Percentiles rank a stretch among this genome's conserved stretches.
phyloP scores from a whole-genome alignment of 2,329 filamentous ascomycete genomes.

The Paraphoma sp. region DNA sequence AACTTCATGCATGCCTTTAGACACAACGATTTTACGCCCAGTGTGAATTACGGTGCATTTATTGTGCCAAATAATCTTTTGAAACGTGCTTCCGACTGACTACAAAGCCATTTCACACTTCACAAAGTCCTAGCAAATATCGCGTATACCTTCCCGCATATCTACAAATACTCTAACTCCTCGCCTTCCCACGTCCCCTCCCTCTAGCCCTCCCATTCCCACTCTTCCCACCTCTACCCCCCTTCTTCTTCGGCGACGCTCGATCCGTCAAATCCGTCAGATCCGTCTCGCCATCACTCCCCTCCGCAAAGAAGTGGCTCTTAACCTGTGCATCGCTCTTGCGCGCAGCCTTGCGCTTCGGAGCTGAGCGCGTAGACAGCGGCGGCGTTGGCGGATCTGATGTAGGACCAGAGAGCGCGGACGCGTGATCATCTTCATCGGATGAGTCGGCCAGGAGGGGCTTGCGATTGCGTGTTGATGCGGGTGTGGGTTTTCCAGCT shows the following conservation, averaged over 20 bases:
- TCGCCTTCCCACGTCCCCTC: slow-evolving; percentile 11
- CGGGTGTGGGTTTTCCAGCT: slow-evolving; percentile 8
- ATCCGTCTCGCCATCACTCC: slow-evolving; percentile 43
- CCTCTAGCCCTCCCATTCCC: slow-evolving; percentile 15
- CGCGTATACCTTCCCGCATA: background rate
- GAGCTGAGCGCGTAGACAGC: slow-evolving; percentile 17
- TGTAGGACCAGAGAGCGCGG: slow-evolving; percentile 12
- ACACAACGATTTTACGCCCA: too few species aligned
- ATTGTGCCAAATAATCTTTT: too few species aligned
- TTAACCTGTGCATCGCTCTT: slow-evolving; percentile 39
- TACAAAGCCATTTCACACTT: too few species aligned
- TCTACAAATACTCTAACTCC: background rate
- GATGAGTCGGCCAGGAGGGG: slow-evolving; percentile 6
- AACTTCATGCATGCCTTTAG: too few species aligned
- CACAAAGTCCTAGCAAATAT: too few species aligned
- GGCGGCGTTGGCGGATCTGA: slow-evolving; percentile 12
- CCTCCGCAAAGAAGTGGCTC: slow-evolving; percentile 42
- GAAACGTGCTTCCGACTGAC: too few species aligned
- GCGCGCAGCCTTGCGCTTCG: slow-evolving; percentile 34
- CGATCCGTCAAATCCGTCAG: slow-evolving; percentile 31
- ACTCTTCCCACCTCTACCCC: background rate
- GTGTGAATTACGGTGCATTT: too few species aligned
- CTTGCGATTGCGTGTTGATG: slow-evolving; percentile 13
- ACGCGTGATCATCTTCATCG: slow-evolving; percentile 12
- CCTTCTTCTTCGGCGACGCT: slow-evolving; percentile 24